Conservation (phyloP, 441 rosid species). For the Adansonia gregorii region DNA sequence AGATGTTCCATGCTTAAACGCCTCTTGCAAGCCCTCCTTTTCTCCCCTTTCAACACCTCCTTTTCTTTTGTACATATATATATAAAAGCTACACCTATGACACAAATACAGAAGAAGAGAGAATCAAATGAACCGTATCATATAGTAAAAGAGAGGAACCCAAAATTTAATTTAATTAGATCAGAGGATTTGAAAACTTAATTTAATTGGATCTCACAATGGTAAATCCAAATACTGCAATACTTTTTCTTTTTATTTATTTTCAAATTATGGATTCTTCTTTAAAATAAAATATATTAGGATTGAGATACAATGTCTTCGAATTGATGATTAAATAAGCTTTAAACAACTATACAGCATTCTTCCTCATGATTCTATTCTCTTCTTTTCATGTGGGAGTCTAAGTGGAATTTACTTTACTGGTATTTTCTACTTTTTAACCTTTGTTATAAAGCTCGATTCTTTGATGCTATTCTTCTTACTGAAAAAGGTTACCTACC, state of each 20-base stretch:
- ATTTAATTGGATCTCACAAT: too few species aligned
- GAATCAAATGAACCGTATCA: constrained; percentile 23
- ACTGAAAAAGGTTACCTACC: neutral
- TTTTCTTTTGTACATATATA: too few species aligned
- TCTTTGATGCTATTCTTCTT: constrained; percentile 40
- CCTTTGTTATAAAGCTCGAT: constrained; percentile 36
- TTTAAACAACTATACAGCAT: constrained; percentile 29
- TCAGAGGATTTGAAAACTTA: too few species aligned
- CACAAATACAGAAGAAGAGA: constrained; percentile 16
- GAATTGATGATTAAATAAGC: constrained; percentile 31
- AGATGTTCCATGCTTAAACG: constrained; percentile 41
- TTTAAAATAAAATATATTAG: neutral
- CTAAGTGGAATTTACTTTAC: constrained; percentile 49
- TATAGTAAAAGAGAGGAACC: neutral
- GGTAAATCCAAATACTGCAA: too few species aligned
- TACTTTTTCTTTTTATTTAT: too few species aligned
- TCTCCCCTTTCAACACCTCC: constrained; percentile 34
- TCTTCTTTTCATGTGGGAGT: constrained; percentile 56
- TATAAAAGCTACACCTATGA: constrained; percentile 2
- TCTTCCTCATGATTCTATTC: constrained; percentile 58
- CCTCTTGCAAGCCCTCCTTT: constrained; percentile 34
- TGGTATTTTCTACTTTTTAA: constrained; percentile 38
- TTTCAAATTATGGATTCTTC: too few species aligned
- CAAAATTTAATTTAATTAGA: too few species aligned
- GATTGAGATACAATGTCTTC: neutral